Base-by-base conservation (phyloP, 148 eudicot species). In the Chenopodium suecicum region DNA sequence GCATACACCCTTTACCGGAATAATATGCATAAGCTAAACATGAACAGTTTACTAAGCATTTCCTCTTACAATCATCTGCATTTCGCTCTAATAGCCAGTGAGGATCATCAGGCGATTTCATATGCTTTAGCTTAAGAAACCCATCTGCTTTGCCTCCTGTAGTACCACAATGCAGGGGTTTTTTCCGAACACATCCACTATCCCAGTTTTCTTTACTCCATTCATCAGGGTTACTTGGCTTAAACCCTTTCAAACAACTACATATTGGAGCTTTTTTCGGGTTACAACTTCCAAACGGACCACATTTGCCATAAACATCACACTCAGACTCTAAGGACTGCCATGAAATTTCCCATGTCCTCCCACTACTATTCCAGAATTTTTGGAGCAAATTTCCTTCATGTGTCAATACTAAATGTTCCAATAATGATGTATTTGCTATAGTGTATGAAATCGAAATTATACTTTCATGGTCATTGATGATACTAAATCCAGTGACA, bases 21-120 rank as follows among this genome's bases (percentile, higher is more conserved):
- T 78, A 44, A 64, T 82, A 76, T 11, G 91, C 60, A 68, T 83
- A 91, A 17, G 91, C 92, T 17, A 78, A 80, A 48, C 97, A 92
- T 9, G 84, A 79, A 69, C 97, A 92, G 27, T 89, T 81, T 47
- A 54, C 74, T 50, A 31, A 70, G 80, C 94, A 92, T 56, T 29
- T 54, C 5, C 19, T 68, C 44, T 46, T 46, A 27, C 94, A 92
- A 63, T 87, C 88, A 14, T 74, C 82, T 16, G 74, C 60, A n/a
- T 16, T 77, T 83, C 83, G 6, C 20, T 47, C 88, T 52, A 62
- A 41, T 71, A 71, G 60, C 3, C 82, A 80, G 2, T 41, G 20
- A 31, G 70, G 31, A 14, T 77, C 32, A 32, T 89, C 92, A 0
- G 96, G 96, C 72, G 87, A 62, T 54, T 91, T 91, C 62, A 88